Evolutionary conservation across 164 flowering plant species (phyloP).

Genomic region (Vitis labrusca): DNA sequence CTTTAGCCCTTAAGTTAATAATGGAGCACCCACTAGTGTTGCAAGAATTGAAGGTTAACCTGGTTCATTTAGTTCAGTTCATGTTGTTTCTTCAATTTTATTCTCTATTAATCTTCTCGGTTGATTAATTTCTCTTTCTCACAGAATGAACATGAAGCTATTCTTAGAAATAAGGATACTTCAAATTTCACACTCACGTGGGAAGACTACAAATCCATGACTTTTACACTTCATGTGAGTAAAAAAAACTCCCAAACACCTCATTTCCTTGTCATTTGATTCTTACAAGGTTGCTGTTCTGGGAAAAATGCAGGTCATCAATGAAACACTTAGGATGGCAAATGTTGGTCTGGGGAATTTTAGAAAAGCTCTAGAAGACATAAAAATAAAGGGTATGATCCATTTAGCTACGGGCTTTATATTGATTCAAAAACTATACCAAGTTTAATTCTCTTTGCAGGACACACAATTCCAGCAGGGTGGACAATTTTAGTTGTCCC

Average conservation of each 20-base stretch:
- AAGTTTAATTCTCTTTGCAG: background rate
- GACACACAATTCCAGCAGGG: slow-evolving; percentile 35
- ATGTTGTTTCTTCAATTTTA: no score
- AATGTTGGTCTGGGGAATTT: slow-evolving; percentile 10
- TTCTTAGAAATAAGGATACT: slow-evolving; percentile 24
- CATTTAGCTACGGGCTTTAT: background rate
- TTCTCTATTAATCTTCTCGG: background rate
- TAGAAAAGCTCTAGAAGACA: slow-evolving; percentile 17
- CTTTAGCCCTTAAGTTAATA: background rate
- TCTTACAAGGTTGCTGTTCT: background rate
- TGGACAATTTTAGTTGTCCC: slow-evolving; percentile 28
- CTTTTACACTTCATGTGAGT: slow-evolving; percentile 33
- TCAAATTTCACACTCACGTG: slow-evolving; percentile 28
- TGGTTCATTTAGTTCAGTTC: no score
- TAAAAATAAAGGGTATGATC: slow-evolving; percentile 8
- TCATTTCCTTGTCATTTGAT: no score
- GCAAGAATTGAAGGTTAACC: background rate
- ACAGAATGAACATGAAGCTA: slow-evolving; percentile 38
- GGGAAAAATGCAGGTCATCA: slow-evolving; percentile 28
- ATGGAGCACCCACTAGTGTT: background rate
- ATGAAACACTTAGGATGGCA: slow-evolving; percentile 23
- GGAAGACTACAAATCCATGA: slow-evolving; percentile 49
- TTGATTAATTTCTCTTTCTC: background rate
- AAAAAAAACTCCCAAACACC: background rate
- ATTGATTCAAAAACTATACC: background rate